Evolutionary conservation across 2,329 filamentous ascomycete genomes (phyloP).

Genomic region (Magnaporthiopsis incrustans): DNA sequence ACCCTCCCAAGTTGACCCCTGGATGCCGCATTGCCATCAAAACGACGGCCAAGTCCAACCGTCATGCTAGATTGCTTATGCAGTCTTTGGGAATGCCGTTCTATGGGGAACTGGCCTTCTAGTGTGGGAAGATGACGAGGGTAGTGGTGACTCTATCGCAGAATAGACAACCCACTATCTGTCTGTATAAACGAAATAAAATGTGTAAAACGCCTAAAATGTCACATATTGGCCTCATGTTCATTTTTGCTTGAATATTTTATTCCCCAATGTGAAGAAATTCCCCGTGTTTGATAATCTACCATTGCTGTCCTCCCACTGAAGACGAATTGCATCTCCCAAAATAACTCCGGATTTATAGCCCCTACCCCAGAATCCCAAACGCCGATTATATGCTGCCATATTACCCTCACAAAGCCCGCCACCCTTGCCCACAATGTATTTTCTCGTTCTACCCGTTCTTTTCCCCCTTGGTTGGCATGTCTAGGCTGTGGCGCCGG

Average conservation of each 20-base stretch:
- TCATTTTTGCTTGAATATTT: constrained; percentile 5
- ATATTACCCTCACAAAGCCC: neutral
- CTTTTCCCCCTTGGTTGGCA: neutral
- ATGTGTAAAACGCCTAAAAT: neutral
- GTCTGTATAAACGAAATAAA: neutral
- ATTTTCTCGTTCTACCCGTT: neutral
- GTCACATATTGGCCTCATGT: neutral
- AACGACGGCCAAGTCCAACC: constrained; percentile 77
- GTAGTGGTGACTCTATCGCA: neutral
- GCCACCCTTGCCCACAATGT: neutral
- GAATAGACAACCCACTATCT: neutral
- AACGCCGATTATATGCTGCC: neutral
- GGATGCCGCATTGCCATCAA: constrained; percentile 78
- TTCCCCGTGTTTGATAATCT: neutral
- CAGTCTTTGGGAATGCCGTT: constrained; percentile 71
- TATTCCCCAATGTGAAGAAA: neutral
- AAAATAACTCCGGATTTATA: neutral
- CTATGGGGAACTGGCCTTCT: constrained; percentile 42
- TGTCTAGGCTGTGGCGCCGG: constrained; percentile 21
- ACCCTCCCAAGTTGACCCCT: constrained; percentile 65
- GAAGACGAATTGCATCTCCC: neutral
- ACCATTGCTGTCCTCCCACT: neutral
- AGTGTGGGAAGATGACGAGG: neutral
- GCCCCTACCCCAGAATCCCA: neutral
- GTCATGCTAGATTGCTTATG: constrained; percentile 72